Conservation (phyloP, 768 basidiomycete species). For the Mycena kentingensis region DNA sequence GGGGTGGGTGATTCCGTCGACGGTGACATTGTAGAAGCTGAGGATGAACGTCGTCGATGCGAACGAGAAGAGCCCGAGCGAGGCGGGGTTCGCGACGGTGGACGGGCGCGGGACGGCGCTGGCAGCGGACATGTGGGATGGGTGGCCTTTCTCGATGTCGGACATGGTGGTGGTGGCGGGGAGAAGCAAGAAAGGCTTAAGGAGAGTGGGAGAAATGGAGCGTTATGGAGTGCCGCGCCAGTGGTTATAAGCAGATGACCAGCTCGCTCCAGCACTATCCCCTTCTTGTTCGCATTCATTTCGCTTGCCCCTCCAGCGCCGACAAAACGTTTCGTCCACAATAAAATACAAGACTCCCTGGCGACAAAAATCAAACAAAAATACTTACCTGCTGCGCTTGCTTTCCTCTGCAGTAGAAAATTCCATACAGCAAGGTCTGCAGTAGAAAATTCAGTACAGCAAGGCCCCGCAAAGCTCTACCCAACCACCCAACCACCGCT, state of each 20-base stretch:
- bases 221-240: background rate
- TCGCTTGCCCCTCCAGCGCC: background rate
- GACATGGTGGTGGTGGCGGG: slow-evolving; percentile 1
- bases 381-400: no score
- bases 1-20: slow-evolving; percentile 53
- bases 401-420: no score
- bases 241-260: background rate
- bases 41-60: slow-evolving; percentile 82
- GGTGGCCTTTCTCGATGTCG: slow-evolving; percentile 41
- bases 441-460: no score
- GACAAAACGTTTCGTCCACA: no score
- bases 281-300: background rate
- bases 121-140: slow-evolving; percentile 32
- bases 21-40: slow-evolving; percentile 68
- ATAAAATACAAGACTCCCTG: no score
- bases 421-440: no score
- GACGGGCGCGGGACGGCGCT: slow-evolving; percentile 32
- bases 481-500: no score
- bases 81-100: slow-evolving; percentile 60
- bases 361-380: no score
- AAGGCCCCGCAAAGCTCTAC: no score
- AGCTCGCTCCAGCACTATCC: background rate
- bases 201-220: background rate
- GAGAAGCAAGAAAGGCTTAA: background rate
- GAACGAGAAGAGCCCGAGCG: slow-evolving; percentile 79